Evolutionary conservation across 768 basidiomycete species (phyloP).

Genomic region (Podaxis sp.): DNA sequence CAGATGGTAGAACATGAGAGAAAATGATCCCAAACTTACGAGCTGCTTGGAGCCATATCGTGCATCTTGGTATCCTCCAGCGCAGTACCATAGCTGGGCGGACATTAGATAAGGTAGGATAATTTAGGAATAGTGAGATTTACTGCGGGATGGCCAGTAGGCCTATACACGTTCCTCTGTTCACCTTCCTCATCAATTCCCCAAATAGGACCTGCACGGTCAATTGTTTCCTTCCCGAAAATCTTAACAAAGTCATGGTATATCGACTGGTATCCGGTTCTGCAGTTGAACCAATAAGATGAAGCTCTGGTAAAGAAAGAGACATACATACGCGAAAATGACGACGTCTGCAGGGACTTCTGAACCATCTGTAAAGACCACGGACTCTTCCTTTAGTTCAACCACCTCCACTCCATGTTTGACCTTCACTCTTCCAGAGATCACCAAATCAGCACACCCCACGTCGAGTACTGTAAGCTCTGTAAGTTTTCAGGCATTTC

Average conservation of each 20-base stretch:
- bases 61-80: constrained; percentile 34
- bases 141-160: constrained; percentile 43
- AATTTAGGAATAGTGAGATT: constrained; percentile 7
- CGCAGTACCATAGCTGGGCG: constrained; percentile 39
- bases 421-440: constrained; percentile 54
- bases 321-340: constrained; percentile 13
- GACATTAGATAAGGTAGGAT: neutral
- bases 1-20: neutral
- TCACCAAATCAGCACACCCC: constrained; percentile 51
- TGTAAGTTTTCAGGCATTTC: no score
- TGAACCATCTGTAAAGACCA: constrained; percentile 39
- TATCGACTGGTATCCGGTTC: constrained; percentile 19
- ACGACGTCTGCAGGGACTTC: constrained; percentile 4
- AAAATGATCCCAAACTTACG: constrained; percentile 22
- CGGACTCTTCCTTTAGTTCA: constrained; percentile 30
- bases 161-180: constrained; percentile 34
- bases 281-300: neutral
- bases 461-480: constrained; percentile 35
- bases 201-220: constrained; percentile 32
- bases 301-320: neutral
- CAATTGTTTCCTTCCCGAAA: constrained; percentile 36
- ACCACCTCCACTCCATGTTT: constrained; percentile 50
- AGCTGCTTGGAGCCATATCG: constrained; percentile 37
- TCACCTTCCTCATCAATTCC: constrained; percentile 45
- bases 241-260: constrained; percentile 28